Evolutionary conservation across 441 rosid genomes (phyloP), one percentile per base, ranked within the genome.

Genomic region (Breynia disticha): DNA sequence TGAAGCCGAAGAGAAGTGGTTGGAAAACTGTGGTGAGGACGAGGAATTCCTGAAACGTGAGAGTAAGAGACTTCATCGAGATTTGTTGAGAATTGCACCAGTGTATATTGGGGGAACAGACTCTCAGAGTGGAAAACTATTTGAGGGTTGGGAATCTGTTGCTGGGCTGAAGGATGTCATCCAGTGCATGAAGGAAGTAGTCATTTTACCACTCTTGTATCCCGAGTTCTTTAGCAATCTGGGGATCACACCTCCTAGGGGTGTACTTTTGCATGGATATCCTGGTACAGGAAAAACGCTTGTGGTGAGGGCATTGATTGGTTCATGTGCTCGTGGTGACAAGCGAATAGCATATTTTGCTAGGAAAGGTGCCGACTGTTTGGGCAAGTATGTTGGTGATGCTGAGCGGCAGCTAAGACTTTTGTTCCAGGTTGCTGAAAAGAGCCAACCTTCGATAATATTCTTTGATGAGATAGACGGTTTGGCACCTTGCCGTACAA

Each of bases 381-480:
- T 93, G 58, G 99, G 99, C 61, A 93, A 93, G 77, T 93, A 93
- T 63, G 99, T 93, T 64, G 97, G 99, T 67, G 99, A 93, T 80
- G 95, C 99, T 44, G 99, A 89, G 74, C 95, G 99, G 44, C 99
- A 93, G 79, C 77, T 93, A 54, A 83, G 99, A 61, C 97, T 93
- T 61, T 77, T 93, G 82, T 93, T 93, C 75, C 99, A 93, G 81
- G 97, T 93, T 54, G 99, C 99, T 58, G 99, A 93, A 75, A 87
- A 69, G 68, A 84, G 99, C 63, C 99, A 89, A 70, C 97, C 97
- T 60, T 93, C 97, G 22, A 79, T 89, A 58, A 93, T 93, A 69
- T 93, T 93, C 78, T 93, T 93, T 63, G 99, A 93, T 70, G 99
- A 93, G 76, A 86, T 93, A 58, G 99, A 89, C 76, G 99, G 99